phyloP scores from a whole-genome alignment of 2,329 filamentous ascomycete genomes.

The Neophaeococcomyces mojaviensis region DNA sequence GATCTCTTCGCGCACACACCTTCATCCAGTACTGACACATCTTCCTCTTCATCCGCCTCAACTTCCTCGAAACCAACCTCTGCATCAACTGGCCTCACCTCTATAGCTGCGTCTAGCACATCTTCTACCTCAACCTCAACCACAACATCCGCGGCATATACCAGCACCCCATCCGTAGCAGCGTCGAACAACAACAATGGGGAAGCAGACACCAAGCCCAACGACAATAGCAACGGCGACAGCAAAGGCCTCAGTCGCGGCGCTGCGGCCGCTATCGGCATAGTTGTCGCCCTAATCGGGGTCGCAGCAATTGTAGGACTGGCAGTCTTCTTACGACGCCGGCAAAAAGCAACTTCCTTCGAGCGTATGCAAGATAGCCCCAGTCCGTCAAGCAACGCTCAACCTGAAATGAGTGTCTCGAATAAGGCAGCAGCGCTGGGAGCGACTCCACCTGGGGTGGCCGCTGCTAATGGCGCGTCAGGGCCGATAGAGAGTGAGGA shows the following conservation, averaged over 20 bases:
- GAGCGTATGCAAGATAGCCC: constrained; percentile 6
- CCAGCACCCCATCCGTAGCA: background rate
- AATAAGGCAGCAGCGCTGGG: background rate
- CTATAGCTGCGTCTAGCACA: too few relatives aligned
- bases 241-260: constrained; percentile 1
- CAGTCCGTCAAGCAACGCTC: background rate
- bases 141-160: background rate
- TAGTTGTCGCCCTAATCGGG: constrained; percentile 1
- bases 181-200: background rate
- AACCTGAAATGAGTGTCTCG: background rate
- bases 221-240: background rate
- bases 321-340: constrained; percentile 1
- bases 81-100: background rate
- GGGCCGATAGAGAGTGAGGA: background rate
- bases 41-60: background rate
- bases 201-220: background rate
- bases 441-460: background rate
- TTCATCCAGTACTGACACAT: background rate
- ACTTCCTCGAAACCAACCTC: background rate
- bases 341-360: background rate
- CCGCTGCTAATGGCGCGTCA: background rate
- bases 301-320: constrained; percentile 1
- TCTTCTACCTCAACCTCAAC: background rate
- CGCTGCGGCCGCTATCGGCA: constrained; percentile 5
- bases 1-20: background rate